These are phyloP conservation scores for Alternaria triticimaculans DNA, from an alignment of 2,329 filamentous ascomycete genomes.

Conservation along the genomic window DNA sequence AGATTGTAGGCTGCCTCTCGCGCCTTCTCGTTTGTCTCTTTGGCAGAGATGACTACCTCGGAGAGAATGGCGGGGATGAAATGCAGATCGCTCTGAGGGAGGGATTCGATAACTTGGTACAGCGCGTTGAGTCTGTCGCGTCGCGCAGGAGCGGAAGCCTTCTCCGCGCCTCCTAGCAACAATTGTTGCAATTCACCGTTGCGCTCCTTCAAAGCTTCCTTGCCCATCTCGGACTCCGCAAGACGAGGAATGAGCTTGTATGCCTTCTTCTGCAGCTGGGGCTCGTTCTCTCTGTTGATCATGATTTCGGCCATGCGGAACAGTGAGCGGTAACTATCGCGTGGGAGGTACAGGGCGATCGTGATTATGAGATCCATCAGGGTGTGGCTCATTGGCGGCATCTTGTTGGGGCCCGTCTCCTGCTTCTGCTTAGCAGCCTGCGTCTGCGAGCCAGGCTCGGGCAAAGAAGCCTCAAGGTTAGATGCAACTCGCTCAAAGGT, in stretches of 20 bases:
- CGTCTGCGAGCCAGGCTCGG: constrained; percentile 63
- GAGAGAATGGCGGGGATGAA: constrained; percentile 92
- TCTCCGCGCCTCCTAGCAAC: constrained; percentile 78
- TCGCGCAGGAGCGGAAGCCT: constrained; percentile 83
- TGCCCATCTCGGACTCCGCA: constrained; percentile 78
- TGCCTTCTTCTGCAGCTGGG: constrained; percentile 97
- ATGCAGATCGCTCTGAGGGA: constrained; percentile 80
- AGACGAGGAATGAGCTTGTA: constrained; percentile 97
- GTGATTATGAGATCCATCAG: constrained; percentile 97
- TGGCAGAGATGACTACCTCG: constrained; percentile 94
- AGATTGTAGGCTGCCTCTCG: constrained; percentile 88
- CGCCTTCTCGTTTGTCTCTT: constrained; percentile 96
- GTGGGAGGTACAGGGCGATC: constrained; percentile 89
- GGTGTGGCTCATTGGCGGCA: constrained; percentile 92
- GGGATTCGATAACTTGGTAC: constrained; percentile 76
- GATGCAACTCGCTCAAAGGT: constrained; percentile 17
- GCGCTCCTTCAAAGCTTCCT: constrained; percentile 76
- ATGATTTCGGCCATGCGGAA: constrained; percentile 88
- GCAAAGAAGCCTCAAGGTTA: constrained; percentile 23
- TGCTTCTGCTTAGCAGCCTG: constrained; percentile 68
- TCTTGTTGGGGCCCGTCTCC: constrained; percentile 68
- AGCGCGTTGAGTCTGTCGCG: constrained; percentile 87
- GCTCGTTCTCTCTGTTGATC: constrained; percentile 80
- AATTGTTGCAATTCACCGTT: constrained; percentile 82
- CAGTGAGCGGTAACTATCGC: constrained; percentile 81